Conservation (phyloP, 257 asterid genomes). For the Coffea eugenioides region DNA sequence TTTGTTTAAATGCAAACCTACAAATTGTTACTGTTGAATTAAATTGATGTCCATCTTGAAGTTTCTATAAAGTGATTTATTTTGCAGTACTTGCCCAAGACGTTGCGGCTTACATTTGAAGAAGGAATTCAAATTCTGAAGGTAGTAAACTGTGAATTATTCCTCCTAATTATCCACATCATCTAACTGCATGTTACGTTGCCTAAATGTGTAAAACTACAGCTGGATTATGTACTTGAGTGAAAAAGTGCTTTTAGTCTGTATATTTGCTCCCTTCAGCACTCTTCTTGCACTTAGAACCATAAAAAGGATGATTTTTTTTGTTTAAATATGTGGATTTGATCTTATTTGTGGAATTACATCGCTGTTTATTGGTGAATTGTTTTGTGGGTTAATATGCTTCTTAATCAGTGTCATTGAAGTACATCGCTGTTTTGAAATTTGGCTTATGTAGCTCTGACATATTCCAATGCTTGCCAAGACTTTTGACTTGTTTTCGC, state of each 20-base stretch:
- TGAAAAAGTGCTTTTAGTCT: background rate
- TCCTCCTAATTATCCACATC: background rate
- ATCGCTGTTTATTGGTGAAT: background rate
- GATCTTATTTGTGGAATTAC: background rate
- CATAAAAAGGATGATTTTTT: too few relatives aligned
- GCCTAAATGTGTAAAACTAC: background rate
- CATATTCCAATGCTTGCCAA: background rate
- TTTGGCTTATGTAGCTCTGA: background rate
- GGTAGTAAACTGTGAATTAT: slow-evolving; percentile 34
- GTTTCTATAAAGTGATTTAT: background rate
- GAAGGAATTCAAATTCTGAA: slow-evolving; percentile 89
- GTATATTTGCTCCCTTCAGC: background rate
- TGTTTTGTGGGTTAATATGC: background rate
- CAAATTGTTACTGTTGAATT: background rate
- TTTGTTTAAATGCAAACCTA: background rate
- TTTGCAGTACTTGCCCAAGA: slow-evolving; percentile 72
- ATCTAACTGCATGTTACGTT: background rate
- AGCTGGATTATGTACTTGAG: background rate
- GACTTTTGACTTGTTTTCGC: background rate
- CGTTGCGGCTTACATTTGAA: slow-evolving; percentile 81
- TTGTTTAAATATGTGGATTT: background rate
- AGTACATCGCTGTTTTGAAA: too few relatives aligned
- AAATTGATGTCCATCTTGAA: background rate
- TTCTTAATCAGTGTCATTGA: background rate
- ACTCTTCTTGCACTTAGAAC: background rate